Conservation (phyloP, 176 grass and related monocot species). For the Chrysopogon serrulatus region DNA sequence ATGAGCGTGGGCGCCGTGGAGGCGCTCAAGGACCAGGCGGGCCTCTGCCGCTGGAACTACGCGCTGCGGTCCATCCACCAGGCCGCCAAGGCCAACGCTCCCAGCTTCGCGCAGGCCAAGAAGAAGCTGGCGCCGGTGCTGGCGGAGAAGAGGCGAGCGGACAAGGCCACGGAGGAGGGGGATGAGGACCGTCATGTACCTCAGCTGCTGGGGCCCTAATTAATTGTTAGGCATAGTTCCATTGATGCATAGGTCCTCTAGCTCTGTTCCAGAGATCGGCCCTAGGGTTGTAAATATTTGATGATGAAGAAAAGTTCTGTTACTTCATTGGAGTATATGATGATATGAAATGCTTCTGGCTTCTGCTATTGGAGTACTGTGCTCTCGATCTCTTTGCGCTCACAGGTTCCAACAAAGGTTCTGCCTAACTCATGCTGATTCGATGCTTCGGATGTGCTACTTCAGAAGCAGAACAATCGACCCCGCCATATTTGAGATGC, state of each 20-base stretch:
- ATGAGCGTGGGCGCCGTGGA: constrained; percentile 59
- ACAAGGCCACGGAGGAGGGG: neutral
- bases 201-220: constrained; percentile 61
- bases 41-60: constrained; percentile 78
- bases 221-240: neutral
- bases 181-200: constrained; percentile 57
- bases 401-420: too few relatives aligned
- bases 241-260: neutral
- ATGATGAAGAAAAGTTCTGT: constrained; percentile 18
- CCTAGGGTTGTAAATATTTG: neutral
- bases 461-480: too few relatives aligned
- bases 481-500: too few relatives aligned
- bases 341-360: too few relatives aligned
- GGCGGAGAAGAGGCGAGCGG: too few relatives aligned
- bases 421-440: too few relatives aligned
- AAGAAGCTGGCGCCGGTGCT: constrained; percentile 4
- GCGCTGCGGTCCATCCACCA: constrained; percentile 33
- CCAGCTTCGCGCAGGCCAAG: constrained; percentile 13
- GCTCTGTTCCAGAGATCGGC: neutral
- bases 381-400: too few relatives aligned
- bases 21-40: constrained; percentile 62
- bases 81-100: neutral
- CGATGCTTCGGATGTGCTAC: too few relatives aligned
- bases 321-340: neutral
- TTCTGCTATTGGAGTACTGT: too few relatives aligned